phyloP scores from a whole-genome alignment of 257 asterid species.

The Haberlea rhodopensis region DNA sequence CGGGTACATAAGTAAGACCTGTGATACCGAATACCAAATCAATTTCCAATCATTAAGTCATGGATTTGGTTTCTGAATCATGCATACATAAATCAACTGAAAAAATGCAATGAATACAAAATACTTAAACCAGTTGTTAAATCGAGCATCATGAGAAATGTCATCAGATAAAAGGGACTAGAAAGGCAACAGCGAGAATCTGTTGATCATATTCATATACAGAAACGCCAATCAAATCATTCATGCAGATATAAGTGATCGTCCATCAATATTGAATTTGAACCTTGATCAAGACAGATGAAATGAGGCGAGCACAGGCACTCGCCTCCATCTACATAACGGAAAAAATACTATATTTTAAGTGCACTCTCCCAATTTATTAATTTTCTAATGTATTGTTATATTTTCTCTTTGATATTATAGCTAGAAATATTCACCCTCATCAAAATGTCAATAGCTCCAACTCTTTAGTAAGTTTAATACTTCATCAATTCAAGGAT shows the following conservation, averaged over 20 bases:
- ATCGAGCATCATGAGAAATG: not conserved
- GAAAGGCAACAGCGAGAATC: no score
- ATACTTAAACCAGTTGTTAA: no score
- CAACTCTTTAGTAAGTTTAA: not conserved
- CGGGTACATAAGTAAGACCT: conserved; percentile 83
- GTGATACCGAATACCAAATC: conserved; percentile 28
- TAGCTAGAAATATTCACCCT: not conserved
- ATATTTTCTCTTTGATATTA: not conserved
- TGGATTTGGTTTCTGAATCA: conserved; percentile 8
- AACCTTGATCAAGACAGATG: not conserved
- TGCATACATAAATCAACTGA: conserved; percentile 14
- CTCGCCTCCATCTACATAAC: not conserved
- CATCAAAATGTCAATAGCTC: not conserved
- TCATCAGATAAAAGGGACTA: not conserved
- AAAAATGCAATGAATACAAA: not conserved
- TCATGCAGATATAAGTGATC: not conserved
- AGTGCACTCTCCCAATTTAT: not conserved
- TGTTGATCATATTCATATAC: no score
- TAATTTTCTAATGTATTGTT: not conserved
- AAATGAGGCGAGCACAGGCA: not conserved
- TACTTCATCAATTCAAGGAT: not conserved
- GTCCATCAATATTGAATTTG: not conserved
- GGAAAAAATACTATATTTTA: not conserved
- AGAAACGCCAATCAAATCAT: no score
- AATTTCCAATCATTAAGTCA: conserved; percentile 22